These are phyloP conservation scores for Pythium sukuiense DNA, from an alignment of 352 stramenopile genomes.

Conservation along the genomic window DNA sequence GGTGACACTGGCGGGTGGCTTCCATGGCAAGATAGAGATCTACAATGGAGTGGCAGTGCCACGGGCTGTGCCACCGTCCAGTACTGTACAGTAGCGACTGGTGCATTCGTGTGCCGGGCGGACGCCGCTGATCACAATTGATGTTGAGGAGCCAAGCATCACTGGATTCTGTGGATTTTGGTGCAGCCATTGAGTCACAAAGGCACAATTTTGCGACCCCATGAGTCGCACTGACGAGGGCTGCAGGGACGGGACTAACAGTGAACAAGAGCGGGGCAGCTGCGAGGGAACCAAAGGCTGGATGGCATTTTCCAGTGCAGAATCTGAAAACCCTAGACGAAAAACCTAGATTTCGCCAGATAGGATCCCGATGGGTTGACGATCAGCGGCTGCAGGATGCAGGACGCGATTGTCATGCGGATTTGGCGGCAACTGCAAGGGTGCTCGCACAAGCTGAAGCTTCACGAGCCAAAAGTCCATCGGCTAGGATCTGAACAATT, in stretches of 20 bases:
- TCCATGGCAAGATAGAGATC: too few relatives aligned
- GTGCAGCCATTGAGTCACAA: not conserved
- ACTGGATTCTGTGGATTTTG: not conserved
- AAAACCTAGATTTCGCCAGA: not conserved
- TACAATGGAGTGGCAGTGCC: too few relatives aligned
- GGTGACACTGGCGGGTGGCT: too few relatives aligned
- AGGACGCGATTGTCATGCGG: not conserved
- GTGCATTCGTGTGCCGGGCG: slow-evolving; percentile 2
- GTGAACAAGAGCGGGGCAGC: not conserved
- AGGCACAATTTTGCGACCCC: not conserved
- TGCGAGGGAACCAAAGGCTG: not conserved
- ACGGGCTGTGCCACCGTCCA: too few relatives aligned
- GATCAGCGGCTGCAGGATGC: not conserved
- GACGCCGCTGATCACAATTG: not conserved
- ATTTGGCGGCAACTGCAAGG: not conserved
- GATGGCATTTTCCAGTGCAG: slow-evolving; percentile 1
- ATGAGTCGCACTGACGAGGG: not conserved
- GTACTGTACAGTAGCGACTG: too few relatives aligned
- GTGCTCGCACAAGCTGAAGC: not conserved
- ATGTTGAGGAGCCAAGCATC: not conserved
- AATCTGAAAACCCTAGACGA: not conserved
- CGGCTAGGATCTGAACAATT: not conserved
- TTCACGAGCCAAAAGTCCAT: not conserved
- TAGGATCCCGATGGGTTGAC: not conserved
- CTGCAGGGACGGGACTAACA: not conserved